phyloP scores from a whole-genome alignment of 2,329 filamentous ascomycete species.

The Metarhizium humberi region DNA sequence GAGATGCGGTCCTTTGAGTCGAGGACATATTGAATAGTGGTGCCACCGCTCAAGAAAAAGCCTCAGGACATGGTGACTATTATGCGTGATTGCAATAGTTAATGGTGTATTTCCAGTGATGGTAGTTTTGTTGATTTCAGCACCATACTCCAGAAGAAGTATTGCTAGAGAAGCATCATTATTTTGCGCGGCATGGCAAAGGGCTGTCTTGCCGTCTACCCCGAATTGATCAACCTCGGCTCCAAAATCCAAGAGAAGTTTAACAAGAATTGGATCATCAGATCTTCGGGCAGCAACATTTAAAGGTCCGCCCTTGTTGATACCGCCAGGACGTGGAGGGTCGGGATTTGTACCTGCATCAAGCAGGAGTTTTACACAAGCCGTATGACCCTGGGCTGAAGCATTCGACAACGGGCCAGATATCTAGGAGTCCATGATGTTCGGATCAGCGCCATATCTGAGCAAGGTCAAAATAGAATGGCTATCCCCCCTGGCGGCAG shows the following conservation, averaged over 20 bases:
- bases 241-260: slow-evolving; percentile 21
- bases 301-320: slow-evolving; percentile 21
- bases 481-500: slow-evolving; percentile 11
- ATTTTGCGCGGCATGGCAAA: slow-evolving; percentile 21
- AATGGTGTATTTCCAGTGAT: slow-evolving; percentile 19
- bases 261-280: slow-evolving; percentile 17
- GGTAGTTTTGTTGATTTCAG: slow-evolving; percentile 21
- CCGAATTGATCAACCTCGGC: slow-evolving; percentile 22
- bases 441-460: slow-evolving; percentile 10
- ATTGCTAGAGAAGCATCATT: slow-evolving; percentile 20
- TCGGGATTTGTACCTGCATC: slow-evolving; percentile 15
- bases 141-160: slow-evolving; percentile 24
- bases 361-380: slow-evolving; percentile 10
- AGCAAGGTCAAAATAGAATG: slow-evolving; percentile 7
- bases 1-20: slow-evolving; percentile 19
- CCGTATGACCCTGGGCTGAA: slow-evolving; percentile 11
- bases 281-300: slow-evolving; percentile 20
- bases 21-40: slow-evolving; percentile 23
- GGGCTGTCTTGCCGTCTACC: slow-evolving; percentile 19
- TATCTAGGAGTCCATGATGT: slow-evolving; percentile 13
- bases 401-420: slow-evolving; percentile 13
- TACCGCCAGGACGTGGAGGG: slow-evolving; percentile 13
- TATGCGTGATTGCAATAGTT: slow-evolving; percentile 23
- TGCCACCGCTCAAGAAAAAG: slow-evolving; percentile 25
- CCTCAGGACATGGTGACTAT: slow-evolving; percentile 22